Base-by-base conservation (phyloP, 2,329 filamentous ascomycete genomes). In the Sporothrix variecibatus region DNA sequence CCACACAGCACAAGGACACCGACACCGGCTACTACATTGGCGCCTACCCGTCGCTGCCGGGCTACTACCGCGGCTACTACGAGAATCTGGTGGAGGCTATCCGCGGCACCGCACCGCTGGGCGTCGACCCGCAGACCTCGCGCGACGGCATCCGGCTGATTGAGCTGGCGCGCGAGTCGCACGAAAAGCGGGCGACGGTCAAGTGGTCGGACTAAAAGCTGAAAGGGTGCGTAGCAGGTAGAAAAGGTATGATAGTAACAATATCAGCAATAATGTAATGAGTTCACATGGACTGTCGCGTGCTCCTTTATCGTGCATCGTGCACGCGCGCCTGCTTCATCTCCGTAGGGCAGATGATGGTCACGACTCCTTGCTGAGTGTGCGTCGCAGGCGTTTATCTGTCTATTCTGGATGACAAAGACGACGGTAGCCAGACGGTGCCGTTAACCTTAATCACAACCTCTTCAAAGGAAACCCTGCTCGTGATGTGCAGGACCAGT, bases 1-100 rank as follows among this genome's bases (percentile, higher is more conserved):
- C 46, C 71, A 0, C 40, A 6, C 46, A 38, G 46, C 31, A 75
- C 5, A 77, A 78, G 0, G 79, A 83, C 31, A 75, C 77, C 0
- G 78, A 73, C 34, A 80, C 76, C 0, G 79, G 80, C 12, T 81
- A 81, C 73, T 85, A 81, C 51, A 77, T 78, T 0, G 84, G 84
- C 0, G 78, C 75, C 64, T 83, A 81, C 73, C 81, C 83, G 0
- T 85, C 80, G 49, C 70, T 83, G 31, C 79, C 79, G 0, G 84
- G 85, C 0, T 78, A 79, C n/a, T 85, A 83, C 78, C 75, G 81
- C 51, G 82, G 81, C 0, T 79, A 82, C 28, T 86, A 86, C 75
- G 80, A 82, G 43, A 83, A 85, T 75, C 71, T 85, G 6, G 83
- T 82, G 0, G 78, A 80, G 4, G 82, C 84, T 0, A 82, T 86